Conservation (phyloP, 225 moss, liverwort and hornwort genomes). For the Pseudisothecium myosuroides region DNA sequence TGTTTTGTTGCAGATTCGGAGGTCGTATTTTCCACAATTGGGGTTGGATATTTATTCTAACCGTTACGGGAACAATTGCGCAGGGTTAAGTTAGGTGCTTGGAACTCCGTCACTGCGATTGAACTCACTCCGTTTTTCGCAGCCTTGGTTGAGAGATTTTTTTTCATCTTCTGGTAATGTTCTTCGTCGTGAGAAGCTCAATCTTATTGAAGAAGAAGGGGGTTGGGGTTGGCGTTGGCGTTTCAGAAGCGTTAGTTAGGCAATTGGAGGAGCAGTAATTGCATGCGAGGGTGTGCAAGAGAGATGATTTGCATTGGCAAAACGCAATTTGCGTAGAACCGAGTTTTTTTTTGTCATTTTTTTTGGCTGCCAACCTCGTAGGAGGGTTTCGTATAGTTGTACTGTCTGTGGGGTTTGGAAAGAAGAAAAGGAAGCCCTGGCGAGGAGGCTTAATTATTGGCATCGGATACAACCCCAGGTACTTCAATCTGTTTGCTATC, state of each 20-base stretch:
- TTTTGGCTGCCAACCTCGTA: neutral
- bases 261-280: neutral
- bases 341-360: neutral
- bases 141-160: neutral
- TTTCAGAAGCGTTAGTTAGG: neutral
- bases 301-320: neutral
- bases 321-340: neutral
- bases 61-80: neutral
- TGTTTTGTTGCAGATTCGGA: neutral
- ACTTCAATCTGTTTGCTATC: neutral
- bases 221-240: neutral
- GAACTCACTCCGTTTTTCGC: neutral
- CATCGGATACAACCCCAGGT: constrained; percentile 5
- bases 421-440: neutral
- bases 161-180: neutral
- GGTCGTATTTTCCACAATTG: neutral
- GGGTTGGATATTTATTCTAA: neutral
- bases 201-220: neutral
- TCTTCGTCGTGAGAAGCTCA: neutral
- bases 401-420: neutral
- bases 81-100: neutral
- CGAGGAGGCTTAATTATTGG: neutral
- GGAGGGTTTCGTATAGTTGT: neutral
- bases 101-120: neutral
- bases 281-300: neutral